phyloP scores from a whole-genome alignment of 805 yeast species.

The Ogataea henricii region DNA sequence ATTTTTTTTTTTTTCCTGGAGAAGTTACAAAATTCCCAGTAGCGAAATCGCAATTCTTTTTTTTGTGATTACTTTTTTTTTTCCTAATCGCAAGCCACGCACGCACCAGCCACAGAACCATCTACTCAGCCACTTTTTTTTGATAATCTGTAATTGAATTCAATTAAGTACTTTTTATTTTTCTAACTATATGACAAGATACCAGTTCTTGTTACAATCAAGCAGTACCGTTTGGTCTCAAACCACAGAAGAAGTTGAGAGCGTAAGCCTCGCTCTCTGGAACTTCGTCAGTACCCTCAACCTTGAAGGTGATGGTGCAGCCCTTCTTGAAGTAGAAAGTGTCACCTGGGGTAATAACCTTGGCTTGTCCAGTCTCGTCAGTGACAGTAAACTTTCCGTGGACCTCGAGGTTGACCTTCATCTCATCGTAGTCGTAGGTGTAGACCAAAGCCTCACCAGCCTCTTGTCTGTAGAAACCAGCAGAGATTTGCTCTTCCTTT shows the following conservation, averaged over 20 bases:
- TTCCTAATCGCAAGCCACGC: no score
- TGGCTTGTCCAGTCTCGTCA: slow-evolving; percentile 65
- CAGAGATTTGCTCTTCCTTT: slow-evolving; percentile 57
- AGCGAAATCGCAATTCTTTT: no score
- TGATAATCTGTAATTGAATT: not conserved
- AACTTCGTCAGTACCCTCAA: slow-evolving; percentile 39
- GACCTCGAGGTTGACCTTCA: slow-evolving; percentile 68
- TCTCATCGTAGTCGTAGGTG: slow-evolving; percentile 65
- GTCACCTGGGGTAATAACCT: slow-evolving; percentile 63
- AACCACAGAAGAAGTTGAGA: slow-evolving; percentile 61
- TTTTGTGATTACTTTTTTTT: not conserved
- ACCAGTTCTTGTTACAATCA: slow-evolving; percentile 14
- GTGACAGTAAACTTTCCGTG: slow-evolving; percentile 63
- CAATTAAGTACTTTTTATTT: slow-evolving; percentile 3
- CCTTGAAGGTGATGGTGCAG: slow-evolving; percentile 63
- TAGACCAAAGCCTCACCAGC: slow-evolving; percentile 70
- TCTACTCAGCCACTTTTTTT: not conserved
- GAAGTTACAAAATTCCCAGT: no score
- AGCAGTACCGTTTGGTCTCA: slow-evolving; percentile 49
- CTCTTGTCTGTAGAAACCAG: slow-evolving; percentile 73
- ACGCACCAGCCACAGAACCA: not conserved
- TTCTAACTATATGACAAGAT: slow-evolving; percentile 7
- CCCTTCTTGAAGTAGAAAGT: slow-evolving; percentile 69
- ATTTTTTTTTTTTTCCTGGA: no score
- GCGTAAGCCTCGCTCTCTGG: slow-evolving; percentile 53